These are phyloP conservation scores for Rhodotorula sp. DNA, from an alignment of 1,284 basidiomycete genomes.

Conservation along the genomic window DNA sequence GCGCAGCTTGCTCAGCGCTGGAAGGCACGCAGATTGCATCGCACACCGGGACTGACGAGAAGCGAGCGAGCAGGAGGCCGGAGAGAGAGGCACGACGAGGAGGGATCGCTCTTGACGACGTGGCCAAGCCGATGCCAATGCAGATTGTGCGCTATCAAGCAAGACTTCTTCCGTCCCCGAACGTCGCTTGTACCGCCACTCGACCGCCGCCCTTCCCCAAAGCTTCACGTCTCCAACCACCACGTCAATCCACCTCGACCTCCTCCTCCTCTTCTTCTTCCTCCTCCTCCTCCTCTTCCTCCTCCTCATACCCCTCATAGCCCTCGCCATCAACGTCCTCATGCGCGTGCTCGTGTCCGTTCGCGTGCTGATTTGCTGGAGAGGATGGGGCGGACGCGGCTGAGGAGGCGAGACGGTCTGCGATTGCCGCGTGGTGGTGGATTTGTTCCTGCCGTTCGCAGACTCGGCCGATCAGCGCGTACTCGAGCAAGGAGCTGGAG, in stretches of 20 bases:
- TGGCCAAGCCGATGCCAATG: no score
- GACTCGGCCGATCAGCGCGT: background rate
- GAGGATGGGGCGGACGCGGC: background rate
- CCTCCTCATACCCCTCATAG: slow-evolving; percentile 7
- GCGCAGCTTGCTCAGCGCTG: no score
- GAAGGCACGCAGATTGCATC: no score
- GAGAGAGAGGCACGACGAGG: background rate
- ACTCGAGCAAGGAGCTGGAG: background rate
- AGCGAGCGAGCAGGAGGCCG: background rate
- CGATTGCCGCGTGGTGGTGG: slow-evolving; percentile 31
- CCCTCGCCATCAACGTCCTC: background rate
- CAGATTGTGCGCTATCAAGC: no score
- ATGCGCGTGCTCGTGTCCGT: no score
- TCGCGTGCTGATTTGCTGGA: background rate
- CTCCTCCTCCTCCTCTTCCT: slow-evolving; percentile 2
- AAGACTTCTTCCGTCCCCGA: no score
- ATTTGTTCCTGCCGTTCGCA: slow-evolving; percentile 24
- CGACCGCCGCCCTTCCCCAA: no score
- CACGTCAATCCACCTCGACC: background rate
- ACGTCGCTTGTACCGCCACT: no score
- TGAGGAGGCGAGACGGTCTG: slow-evolving; percentile 18
- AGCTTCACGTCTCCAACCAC: background rate
- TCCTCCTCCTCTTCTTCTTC: background rate
- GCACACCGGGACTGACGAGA: background rate
- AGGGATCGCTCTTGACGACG: no score